Conservation (phyloP, 148 eudicot genomes). For the Rhododendron kiyosumense region DNA sequence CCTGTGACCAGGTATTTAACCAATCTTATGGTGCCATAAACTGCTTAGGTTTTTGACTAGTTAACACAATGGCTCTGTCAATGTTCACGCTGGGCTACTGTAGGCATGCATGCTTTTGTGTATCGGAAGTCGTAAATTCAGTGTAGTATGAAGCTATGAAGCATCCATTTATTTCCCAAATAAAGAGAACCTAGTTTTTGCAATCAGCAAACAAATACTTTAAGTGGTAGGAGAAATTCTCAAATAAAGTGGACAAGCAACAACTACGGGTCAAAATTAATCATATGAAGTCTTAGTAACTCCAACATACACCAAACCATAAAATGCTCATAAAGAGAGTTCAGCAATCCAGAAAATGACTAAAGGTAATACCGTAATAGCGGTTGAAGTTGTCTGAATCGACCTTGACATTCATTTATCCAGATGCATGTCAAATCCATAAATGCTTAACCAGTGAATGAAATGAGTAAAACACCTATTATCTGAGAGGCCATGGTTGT, state of each 20-base stretch:
- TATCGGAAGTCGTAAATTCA: not conserved
- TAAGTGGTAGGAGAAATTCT: not conserved
- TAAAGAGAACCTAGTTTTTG: not conserved
- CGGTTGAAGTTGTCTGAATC: not conserved
- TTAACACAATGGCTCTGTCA: not conserved
- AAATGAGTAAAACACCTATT: not conserved
- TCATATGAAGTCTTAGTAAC: not conserved
- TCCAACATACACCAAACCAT: not conserved
- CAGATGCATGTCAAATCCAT: not conserved
- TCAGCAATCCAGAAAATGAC: not conserved
- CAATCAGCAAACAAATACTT: not conserved
- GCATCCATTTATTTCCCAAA: not conserved
- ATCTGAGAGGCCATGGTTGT: not conserved
- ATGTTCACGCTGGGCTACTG: not conserved
- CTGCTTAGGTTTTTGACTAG: not conserved
- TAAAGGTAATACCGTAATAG: not conserved
- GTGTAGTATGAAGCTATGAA: not conserved
- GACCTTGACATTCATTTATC: not conserved
- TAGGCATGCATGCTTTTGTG: not conserved
- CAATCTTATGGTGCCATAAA: not conserved
- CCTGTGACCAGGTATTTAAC: not conserved
- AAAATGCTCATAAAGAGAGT: not conserved
- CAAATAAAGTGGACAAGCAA: not conserved
- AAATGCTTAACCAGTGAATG: not conserved
- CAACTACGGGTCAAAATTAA: not conserved